Evolutionary conservation across 169 alveolate genomes (phyloP).

Genomic region (Perkinsus marinus): DNA sequence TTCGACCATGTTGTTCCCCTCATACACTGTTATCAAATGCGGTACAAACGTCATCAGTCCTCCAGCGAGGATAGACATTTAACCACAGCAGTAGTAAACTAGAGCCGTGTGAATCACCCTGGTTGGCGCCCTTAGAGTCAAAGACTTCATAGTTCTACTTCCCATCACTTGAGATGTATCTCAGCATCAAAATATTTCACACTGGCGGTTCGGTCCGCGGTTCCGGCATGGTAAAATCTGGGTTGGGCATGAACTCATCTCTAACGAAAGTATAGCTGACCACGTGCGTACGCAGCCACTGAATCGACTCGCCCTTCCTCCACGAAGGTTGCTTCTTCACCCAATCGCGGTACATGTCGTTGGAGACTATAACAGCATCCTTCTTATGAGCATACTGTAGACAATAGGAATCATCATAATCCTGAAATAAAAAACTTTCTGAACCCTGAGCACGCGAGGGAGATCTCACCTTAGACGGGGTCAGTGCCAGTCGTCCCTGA

Average conservation of each 20-base stretch:
- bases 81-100: not conserved
- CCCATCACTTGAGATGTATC: not conserved
- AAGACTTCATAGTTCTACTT: not conserved
- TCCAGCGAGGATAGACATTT: not conserved
- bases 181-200: not conserved
- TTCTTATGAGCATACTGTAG: constrained; percentile 50
- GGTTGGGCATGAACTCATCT: constrained; percentile 53
- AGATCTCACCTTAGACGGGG: constrained; percentile 27
- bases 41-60: not conserved
- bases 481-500: constrained; percentile 40
- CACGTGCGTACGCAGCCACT: constrained; percentile 47
- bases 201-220: not conserved
- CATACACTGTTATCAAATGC: too few relatives aligned
- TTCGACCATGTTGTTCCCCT: too few relatives aligned
- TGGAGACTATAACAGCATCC: constrained; percentile 50
- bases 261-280: constrained; percentile 46
- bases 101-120: not conserved
- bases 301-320: constrained; percentile 12
- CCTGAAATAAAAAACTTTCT: constrained; percentile 11
- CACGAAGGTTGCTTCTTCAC: constrained; percentile 33
- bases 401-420: constrained; percentile 59
- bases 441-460: not conserved
- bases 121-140: not conserved
- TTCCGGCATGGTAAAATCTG: constrained; percentile 23
- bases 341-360: constrained; percentile 56